phyloP scores from a whole-genome alignment of 257 asterid species.

The Ilex aquifolium region DNA sequence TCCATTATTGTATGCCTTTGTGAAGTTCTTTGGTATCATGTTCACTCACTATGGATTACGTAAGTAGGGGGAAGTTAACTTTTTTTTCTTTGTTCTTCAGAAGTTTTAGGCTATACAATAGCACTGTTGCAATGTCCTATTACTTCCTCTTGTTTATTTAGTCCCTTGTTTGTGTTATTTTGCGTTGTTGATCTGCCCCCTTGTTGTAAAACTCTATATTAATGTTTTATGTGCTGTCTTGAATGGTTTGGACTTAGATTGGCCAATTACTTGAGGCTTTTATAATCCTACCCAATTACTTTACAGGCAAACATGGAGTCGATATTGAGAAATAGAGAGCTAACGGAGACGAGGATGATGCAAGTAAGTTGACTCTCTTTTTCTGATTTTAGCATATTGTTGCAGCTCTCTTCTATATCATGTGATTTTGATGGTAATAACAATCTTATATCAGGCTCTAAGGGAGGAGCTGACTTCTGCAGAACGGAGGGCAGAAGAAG shows the following conservation, averaged over 20 bases:
- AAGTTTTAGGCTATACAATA: too few relatives aligned
- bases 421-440: not conserved
- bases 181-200: not conserved
- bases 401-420: not conserved
- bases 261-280: slow-evolving; percentile 6
- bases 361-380: slow-evolving; percentile 54
- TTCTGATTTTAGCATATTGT: not conserved
- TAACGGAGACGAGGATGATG: slow-evolving; percentile 98
- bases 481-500: slow-evolving; percentile 97
- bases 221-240: not conserved
- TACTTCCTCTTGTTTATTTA: not conserved
- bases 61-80: too few relatives aligned
- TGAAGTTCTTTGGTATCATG: too few relatives aligned
- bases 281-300: slow-evolving; percentile 5
- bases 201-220: not conserved
- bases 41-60: too few relatives aligned
- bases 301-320: slow-evolving; percentile 85
- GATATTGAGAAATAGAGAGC: slow-evolving; percentile 88
- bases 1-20: too few relatives aligned
- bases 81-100: too few relatives aligned
- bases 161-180: not conserved
- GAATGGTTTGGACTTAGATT: not conserved
- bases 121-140: too few relatives aligned
- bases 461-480: slow-evolving; percentile 91
- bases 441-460: slow-evolving; percentile 54